Base-by-base conservation (phyloP, 208 protist genomes). In the Crithidia expoeki region DNA sequence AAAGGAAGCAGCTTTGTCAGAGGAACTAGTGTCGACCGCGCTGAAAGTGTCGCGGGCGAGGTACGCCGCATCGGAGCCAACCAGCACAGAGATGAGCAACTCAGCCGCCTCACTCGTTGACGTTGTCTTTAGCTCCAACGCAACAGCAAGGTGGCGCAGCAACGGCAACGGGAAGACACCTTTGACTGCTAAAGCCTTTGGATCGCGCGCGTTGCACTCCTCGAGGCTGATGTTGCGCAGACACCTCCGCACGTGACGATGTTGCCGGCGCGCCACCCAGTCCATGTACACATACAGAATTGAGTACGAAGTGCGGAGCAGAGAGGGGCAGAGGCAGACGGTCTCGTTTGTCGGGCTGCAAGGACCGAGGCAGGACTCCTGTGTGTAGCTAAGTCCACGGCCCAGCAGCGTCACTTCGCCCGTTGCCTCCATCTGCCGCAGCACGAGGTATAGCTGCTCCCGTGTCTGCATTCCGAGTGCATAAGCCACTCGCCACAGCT, bases 11-110 rank as follows among this genome's bases (percentile, higher is more conserved):
- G 25, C 25, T 23, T 28, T 32, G 11, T 34, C 5, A 1, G 50
- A 19, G 9, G 11, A 28, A 5, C 25, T 10, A 1, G 52, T 25
- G 28, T 34, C 28, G 21, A 7, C 2, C 17, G 32, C 17, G 30
- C 42, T 19, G 42, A 46, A 6, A 28, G 9, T 19, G 56, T 66
- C 47, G 32, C 38, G 69, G 17, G 59, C 55, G 25, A 78, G 32
- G 46, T 76, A 78, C 1, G 64, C 80, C 30, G 60, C 67, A 36
- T 78, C 80, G 19, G 74, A 68, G 49, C 74, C 65, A 28, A 79
- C 57, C 28, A 85, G 68, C 1, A 69, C 55, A 36, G 68, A 57
- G 30, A 61, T 68, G 52, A 85, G 75, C 25, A 69, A 57, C 33
- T 79, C 69, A 9, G 74, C 65, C 1, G 59, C 55, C 51, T 79